These are phyloP conservation scores for Exophiala bonariae DNA, from an alignment of 2,329 filamentous ascomycete genomes.

Conservation along the genomic window DNA sequence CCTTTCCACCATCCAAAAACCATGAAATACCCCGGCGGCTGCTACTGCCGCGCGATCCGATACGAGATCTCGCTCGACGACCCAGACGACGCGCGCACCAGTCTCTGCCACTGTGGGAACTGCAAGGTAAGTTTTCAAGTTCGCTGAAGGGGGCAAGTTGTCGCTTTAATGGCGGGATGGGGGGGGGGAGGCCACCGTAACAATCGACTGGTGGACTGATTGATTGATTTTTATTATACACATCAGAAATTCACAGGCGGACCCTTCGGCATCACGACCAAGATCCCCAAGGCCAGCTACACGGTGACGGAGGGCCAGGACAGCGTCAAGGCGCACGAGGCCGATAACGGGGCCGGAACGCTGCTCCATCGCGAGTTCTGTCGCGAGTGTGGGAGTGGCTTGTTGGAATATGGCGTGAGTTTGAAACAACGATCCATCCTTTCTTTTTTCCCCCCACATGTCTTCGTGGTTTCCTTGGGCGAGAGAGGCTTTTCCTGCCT, in stretches of 20 bases:
- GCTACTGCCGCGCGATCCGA: slow-evolving; percentile 49
- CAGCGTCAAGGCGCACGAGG: slow-evolving; percentile 46
- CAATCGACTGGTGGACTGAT: too few relatives aligned
- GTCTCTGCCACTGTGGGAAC: slow-evolving; percentile 54
- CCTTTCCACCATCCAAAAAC: neutral
- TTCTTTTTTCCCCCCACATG: neutral
- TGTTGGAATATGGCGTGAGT: slow-evolving; percentile 54
- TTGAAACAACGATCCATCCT: slow-evolving; percentile 1
- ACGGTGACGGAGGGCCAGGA: slow-evolving; percentile 38
- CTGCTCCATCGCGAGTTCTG: slow-evolving; percentile 55
- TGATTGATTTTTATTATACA: too few relatives aligned
- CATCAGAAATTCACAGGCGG: slow-evolving; percentile 22
- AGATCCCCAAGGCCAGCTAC: slow-evolving; percentile 48
- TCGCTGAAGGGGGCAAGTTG: neutral
- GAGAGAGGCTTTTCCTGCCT: too few relatives aligned
- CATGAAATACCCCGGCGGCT: slow-evolving; percentile 32
- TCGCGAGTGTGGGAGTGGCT: slow-evolving; percentile 50
- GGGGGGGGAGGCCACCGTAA: too few relatives aligned
- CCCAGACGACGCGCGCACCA: slow-evolving; percentile 50
- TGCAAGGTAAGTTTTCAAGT: slow-evolving; percentile 44
- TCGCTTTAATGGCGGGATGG: too few relatives aligned
- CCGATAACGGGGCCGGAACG: slow-evolving; percentile 52
- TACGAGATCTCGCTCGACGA: slow-evolving; percentile 49
- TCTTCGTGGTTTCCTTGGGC: too few relatives aligned
- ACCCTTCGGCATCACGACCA: slow-evolving; percentile 52